Percentiles rank a stretch among this genome's conserved stretches.
Conservation (phyloP, 768 basidiomycete species). For the Pholiota microspora region DNA sequence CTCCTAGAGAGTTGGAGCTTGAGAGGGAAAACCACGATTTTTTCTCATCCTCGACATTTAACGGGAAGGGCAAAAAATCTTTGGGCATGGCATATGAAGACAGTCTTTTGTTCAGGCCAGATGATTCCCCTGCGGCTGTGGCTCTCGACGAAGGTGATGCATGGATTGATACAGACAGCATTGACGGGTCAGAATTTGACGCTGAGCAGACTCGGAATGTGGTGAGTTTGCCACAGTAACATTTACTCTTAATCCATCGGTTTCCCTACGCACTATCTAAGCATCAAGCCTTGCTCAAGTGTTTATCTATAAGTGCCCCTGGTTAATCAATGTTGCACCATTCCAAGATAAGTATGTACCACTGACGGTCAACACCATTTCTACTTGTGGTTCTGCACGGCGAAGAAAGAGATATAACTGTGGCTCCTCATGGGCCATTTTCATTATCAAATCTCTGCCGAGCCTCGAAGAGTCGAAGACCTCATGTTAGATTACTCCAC, state of each 20-base stretch:
- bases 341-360: not conserved
- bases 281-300: not conserved
- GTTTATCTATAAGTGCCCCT: no score
- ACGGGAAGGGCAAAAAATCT: not conserved
- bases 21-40: constrained; percentile 11
- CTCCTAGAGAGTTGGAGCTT: constrained; percentile 13
- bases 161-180: constrained; percentile 26
- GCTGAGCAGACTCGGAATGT: not conserved
- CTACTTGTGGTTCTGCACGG: not conserved
- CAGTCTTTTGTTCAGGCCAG: constrained; percentile 9
- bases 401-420: not conserved
- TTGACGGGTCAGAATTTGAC: constrained; percentile 18
- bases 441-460: not conserved
- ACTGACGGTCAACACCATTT: no score
- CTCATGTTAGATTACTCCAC: not conserved
- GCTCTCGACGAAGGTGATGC: constrained; percentile 19
- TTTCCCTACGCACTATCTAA: not conserved
- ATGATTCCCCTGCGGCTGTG: not conserved
- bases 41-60: constrained; percentile 4
- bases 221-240: not conserved
- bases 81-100: constrained; percentile 1
- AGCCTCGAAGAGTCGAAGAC: not conserved
- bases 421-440: not conserved
- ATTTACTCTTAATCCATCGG: not conserved
- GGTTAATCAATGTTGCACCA: not conserved